A percentile compares a stretch with the other conserved stretches of the same genome.
Evolutionary conservation across 2,329 filamentous ascomycete genomes (phyloP).

Genomic region (Achaetomium macrosporum): DNA sequence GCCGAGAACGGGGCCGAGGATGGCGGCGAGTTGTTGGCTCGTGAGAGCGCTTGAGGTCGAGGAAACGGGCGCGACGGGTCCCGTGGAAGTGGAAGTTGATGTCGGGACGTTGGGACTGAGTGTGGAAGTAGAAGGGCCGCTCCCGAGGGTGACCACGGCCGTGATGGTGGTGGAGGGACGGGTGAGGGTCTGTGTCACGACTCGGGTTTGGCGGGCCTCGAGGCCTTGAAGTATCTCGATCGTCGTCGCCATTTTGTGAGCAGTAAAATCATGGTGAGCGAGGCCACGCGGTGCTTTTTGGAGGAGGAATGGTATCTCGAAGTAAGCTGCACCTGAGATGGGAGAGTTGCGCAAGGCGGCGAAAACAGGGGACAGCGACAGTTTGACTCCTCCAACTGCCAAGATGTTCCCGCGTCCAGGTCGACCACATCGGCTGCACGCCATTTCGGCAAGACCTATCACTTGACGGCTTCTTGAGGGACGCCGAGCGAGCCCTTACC

Average conservation of each 20-base stretch:
- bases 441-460: slow-evolving; percentile 2
- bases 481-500: slow-evolving; percentile 6
- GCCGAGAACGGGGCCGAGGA: slow-evolving; percentile 36
- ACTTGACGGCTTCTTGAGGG: not conserved
- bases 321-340: too few species aligned
- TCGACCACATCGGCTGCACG: slow-evolving; percentile 3
- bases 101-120: slow-evolving; percentile 13
- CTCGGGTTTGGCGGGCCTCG: slow-evolving; percentile 12
- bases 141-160: slow-evolving; percentile 31
- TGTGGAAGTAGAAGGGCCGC: slow-evolving; percentile 12
- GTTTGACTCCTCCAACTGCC: not conserved
- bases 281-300: too few species aligned
- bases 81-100: not conserved
- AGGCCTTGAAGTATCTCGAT: not conserved
- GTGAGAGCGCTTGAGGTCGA: slow-evolving; percentile 27
- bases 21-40: slow-evolving; percentile 36
- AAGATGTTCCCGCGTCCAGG: slow-evolving; percentile 2
- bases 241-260: not conserved
- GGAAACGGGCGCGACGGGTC: not conserved
- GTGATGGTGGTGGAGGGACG: slow-evolving; percentile 33
- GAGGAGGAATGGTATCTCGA: too few species aligned
- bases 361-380: not conserved
- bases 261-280: not conserved
- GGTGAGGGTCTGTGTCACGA: slow-evolving; percentile 35
- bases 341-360: too few species aligned